Percentiles rank a stretch among this genome's conserved stretches.
phyloP scores from a whole-genome alignment of 306 rosid species.

The Aeschynomene evenia region DNA sequence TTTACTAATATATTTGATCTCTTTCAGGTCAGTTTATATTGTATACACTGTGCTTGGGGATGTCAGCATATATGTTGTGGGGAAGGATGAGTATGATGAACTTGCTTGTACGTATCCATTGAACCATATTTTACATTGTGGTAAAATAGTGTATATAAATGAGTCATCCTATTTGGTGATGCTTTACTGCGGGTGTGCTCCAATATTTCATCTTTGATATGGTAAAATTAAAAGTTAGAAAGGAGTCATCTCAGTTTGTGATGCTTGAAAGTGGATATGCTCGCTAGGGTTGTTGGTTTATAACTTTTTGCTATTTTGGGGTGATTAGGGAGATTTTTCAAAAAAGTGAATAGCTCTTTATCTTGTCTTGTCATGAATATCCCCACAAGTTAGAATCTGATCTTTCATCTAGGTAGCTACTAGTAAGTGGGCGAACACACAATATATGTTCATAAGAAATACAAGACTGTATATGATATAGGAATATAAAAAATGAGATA shows the following conservation, averaged over 20 bases:
- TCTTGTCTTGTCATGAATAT: not conserved
- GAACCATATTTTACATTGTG: constrained; percentile 12
- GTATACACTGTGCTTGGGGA: constrained; percentile 94
- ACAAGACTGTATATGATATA: not conserved
- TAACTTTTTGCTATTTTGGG: not conserved
- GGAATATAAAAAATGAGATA: not conserved
- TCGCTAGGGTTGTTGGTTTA: not conserved
- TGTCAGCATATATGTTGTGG: constrained; percentile 83
- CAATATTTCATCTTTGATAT: constrained; percentile 4
- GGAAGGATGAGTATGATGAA: constrained; percentile 91
- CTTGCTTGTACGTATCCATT: constrained; percentile 71
- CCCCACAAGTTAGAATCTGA: not conserved
- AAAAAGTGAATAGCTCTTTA: not conserved
- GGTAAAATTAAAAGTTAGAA: not conserved
- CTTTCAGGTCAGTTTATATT: constrained; percentile 86
- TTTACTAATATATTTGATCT: not conserved
- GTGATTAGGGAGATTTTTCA: constrained; percentile 5
- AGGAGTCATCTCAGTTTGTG: constrained; percentile 1
- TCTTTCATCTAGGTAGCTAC: not conserved
- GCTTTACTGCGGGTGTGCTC: constrained; percentile 3
- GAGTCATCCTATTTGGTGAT: constrained; percentile 13
- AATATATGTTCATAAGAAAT: not conserved
- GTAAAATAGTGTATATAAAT: constrained; percentile 4
- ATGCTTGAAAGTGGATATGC: constrained; percentile 25
- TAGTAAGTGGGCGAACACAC: not conserved